Base-by-base conservation (phyloP, 345 rosid species). In the Euphorbia lathyris region DNA sequence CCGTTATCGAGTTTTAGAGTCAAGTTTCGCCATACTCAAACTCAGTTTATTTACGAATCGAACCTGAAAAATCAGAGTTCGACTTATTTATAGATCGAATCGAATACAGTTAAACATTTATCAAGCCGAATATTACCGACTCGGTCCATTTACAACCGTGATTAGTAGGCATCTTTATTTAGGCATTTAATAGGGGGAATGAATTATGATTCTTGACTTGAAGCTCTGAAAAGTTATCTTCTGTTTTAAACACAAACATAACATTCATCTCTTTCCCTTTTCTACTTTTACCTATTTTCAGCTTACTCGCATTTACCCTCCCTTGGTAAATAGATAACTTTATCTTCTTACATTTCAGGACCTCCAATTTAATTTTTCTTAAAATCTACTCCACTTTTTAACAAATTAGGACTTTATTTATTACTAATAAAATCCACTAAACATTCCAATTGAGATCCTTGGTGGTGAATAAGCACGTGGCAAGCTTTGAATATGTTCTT, bases 381-480 rank as follows among this genome's bases (percentile, higher is more conserved):
- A 65, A 27, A 7, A 53, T 30, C 42, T 30, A 72, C 38, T 34
- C 38, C 38, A 34, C 38, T 34, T 34, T 34, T 34, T 34, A 2
- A 34, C 3, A 7, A 34, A 7, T n/a, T n/a, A n/a, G n/a, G n/a
- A n/a, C n/a, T n/a, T n/a, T 34, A 34, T 34, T 34, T 2, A 34
- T 34, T 34, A 34, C 3, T 2, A 34, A 2, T 34, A 42, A 34
- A 70, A 26, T 11, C 19, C 52, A 40, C 26, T 74, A 23, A 67
- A 74, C 72, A 60, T 74, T 74, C 77, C 63, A 30, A 45, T 16
- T 57, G 64, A 62, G 19, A 56, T 65, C 50, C 19, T 19, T 30
- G 53, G 36, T 26, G 55, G 9, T 32, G 4, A 60, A 40, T 25
- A 27, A 12, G 17, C 25, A 51, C 25, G 56, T 51, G 56, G 56